A percentile compares a stretch with the other conserved stretches of the same genome.
phyloP scores from a whole-genome alignment of 139 green algal species.

The Penium margaritaceum region DNA sequence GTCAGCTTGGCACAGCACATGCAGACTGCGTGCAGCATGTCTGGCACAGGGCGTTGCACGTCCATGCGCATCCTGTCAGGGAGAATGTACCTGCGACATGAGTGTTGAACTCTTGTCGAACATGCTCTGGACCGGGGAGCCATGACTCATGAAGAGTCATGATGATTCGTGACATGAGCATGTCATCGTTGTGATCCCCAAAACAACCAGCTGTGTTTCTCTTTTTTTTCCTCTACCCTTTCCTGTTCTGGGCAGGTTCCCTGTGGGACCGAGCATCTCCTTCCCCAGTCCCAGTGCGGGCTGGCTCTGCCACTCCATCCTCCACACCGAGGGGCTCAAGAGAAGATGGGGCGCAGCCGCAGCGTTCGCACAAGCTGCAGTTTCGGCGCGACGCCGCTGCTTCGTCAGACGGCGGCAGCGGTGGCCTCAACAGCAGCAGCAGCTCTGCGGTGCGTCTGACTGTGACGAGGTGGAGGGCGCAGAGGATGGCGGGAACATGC shows the following conservation, averaged over 20 bases:
- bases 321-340: neutral
- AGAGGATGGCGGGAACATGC: no score
- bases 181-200: neutral
- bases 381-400: conserved; percentile 44
- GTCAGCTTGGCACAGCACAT: no score
- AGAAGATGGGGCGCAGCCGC: neutral
- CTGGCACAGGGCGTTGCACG: no score
- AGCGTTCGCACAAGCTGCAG: conserved; percentile 21
- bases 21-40: no score
- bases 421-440: neutral
- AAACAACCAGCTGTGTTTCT: neutral
- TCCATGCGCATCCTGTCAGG: neutral
- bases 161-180: no score
- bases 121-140: no score
- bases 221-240: no score
- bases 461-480: neutral
- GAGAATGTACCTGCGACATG: neutral
- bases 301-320: conserved; percentile 10
- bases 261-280: conserved; percentile 31
- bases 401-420: neutral
- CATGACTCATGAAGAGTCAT: no score
- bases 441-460: neutral
- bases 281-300: conserved; percentile 11
- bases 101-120: no score
- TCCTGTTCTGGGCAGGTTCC: neutral